Evolutionary conservation across 495 filamentous ascomycete species (phyloP).

Genomic region (Penicillium tannophilum): DNA sequence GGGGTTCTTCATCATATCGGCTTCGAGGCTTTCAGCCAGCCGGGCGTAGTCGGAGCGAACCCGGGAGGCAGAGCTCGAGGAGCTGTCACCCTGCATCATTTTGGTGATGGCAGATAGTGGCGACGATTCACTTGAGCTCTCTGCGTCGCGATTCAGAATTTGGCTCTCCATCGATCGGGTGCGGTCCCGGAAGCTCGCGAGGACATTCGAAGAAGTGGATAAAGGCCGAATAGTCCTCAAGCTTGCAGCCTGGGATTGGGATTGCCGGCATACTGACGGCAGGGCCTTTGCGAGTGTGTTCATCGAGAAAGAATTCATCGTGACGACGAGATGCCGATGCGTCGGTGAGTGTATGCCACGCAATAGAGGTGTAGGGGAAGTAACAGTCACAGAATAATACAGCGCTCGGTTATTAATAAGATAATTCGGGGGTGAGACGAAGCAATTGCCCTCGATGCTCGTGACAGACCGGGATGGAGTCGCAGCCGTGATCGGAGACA

Average conservation of each 20-base stretch:
- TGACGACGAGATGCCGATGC: constrained; percentile 15
- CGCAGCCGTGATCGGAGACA: constrained; percentile 36
- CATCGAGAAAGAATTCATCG: constrained; percentile 44
- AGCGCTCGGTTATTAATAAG: not conserved
- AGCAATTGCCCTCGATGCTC: constrained; percentile 1
- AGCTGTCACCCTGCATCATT: constrained; percentile 34
- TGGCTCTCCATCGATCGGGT: constrained; percentile 33
- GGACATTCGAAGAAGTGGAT: constrained; percentile 28
- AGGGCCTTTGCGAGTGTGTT: constrained; percentile 36
- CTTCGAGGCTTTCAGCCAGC: constrained; percentile 40
- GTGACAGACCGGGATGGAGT: constrained; percentile 3
- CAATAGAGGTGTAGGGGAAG: not conserved
- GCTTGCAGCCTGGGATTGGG: constrained; percentile 20
- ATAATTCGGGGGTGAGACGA: not conserved
- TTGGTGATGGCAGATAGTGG: constrained; percentile 35
- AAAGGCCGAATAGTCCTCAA: constrained; percentile 30
- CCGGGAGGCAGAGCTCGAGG: constrained; percentile 15
- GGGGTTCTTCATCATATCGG: constrained; percentile 41
- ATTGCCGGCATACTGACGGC: constrained; percentile 39
- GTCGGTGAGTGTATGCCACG: constrained; percentile 12
- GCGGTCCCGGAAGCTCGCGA: constrained; percentile 20
- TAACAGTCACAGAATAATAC: not conserved
- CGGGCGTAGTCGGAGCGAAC: constrained; percentile 33
- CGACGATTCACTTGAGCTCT: constrained; percentile 23
- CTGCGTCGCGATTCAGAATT: constrained; percentile 30